Conservation (phyloP, 257 asterid species). For the Agastache rugosa region DNA sequence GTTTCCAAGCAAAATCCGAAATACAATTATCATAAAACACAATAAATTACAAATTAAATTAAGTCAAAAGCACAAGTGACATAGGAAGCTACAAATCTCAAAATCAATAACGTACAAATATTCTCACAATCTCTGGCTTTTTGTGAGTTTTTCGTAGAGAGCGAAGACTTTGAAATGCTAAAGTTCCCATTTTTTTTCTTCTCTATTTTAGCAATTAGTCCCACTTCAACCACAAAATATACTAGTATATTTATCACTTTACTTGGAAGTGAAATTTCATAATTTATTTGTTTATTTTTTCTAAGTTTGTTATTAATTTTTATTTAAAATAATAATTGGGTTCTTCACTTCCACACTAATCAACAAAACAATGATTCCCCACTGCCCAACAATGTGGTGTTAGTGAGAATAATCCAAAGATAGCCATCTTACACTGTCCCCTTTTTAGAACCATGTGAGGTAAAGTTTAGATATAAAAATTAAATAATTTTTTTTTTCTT, state of each 20-base stretch:
- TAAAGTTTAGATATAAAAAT: neutral
- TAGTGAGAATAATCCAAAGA: constrained; percentile 43
- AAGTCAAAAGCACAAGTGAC: constrained; percentile 41
- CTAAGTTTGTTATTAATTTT: neutral
- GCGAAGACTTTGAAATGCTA: constrained; percentile 46
- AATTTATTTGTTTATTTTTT: constrained; percentile 28
- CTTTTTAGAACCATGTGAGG: constrained; percentile 32
- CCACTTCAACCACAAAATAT: constrained; percentile 19
- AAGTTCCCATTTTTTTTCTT: neutral
- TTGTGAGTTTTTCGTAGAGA: constrained; percentile 41
- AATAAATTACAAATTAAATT: constrained; percentile 6
- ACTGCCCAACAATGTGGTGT: constrained; percentile 42
- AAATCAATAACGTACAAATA: constrained; percentile 54
- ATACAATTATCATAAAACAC: constrained; percentile 14
- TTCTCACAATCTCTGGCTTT: constrained; percentile 47
- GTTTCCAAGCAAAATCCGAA: constrained; percentile 26
- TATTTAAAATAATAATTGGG: constrained; percentile 31
- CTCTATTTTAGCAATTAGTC: constrained; percentile 34
- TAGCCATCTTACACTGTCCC: constrained; percentile 59
- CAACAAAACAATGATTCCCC: constrained; percentile 66
- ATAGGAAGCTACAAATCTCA: constrained; percentile 44
- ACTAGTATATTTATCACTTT: constrained; percentile 32
- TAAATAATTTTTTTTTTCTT: neutral
- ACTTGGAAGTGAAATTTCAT: constrained; percentile 43
- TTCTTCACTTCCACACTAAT: constrained; percentile 62